Evolutionary conservation across 306 rosid genomes (phyloP).

Genomic region (Delonix regia): DNA sequence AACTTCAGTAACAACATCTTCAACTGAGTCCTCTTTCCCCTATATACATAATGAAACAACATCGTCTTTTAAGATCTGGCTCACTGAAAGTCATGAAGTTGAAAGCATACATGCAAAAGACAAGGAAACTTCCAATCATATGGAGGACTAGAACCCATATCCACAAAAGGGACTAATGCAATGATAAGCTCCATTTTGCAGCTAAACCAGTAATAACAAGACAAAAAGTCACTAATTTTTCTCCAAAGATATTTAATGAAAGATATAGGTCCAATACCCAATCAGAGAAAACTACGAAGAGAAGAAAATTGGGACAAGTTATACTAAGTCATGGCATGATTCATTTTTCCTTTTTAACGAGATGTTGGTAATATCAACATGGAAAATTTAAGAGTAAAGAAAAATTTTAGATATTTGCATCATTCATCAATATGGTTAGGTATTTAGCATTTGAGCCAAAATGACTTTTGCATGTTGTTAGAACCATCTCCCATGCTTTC

Average conservation of each 20-base stretch:
- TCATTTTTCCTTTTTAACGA: conserved; percentile 1
- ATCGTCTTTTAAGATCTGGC: neutral
- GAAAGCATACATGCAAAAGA: neutral
- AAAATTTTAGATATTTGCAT: neutral
- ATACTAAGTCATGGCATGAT: neutral
- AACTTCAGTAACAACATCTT: conserved; percentile 44
- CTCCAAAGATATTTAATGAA: neutral
- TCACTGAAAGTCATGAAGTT: neutral
- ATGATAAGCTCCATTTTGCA: neutral
- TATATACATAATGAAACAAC: conserved; percentile 42
- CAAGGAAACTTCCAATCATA: neutral
- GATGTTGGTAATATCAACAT: neutral
- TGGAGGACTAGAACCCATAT: neutral
- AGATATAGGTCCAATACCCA: neutral
- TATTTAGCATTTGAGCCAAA: neutral
- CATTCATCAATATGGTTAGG: neutral
- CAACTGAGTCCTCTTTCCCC: conserved; percentile 57
- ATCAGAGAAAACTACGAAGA: neutral
- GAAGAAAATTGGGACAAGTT: neutral
- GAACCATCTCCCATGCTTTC: conserved; percentile 6
- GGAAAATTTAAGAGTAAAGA: neutral
- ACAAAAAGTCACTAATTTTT: neutral
- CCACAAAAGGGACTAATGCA: neutral
- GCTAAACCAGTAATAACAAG: neutral
- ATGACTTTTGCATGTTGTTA: neutral